Base-by-base conservation (phyloP, 1,284 basidiomycete species). In the Ustilago sp. region DNA sequence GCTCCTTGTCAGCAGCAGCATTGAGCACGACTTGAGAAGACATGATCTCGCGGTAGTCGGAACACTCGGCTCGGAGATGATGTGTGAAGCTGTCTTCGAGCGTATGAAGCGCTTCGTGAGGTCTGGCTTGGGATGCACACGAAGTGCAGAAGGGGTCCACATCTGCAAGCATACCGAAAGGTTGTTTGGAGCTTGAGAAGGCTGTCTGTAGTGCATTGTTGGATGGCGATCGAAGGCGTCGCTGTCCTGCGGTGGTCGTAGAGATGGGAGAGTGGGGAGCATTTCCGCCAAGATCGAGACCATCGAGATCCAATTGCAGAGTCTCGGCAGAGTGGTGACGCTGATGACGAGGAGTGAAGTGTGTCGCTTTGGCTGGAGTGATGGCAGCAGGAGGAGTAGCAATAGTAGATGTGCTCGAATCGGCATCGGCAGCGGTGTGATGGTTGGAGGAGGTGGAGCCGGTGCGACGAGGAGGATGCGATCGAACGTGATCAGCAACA, bases 41-140 rank as follows among this genome's bases (percentile, higher is more conserved):
- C 57, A 79, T 60, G 54, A 83, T 83, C 54, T 82, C 77, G 63
- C 75, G 64, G 34, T 75, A 74, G 50, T 80, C 80, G 48, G 65
- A 64, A 53, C 82, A 83, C 52, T 82, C 69, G 8, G 64, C 69
- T 2, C 82, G 74, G 34, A 83, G 73, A 57, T 83, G 82, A 4
- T 70, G 67, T 7, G 73, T 73, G 50, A 83, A 83, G 63, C 70
- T 80, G 53, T 83, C 81, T 48, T 79, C 77, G 56, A 63, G 28
- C 12, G 51, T 48, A 45, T 56, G 50, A 55, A 63, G 34, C 6
- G 61, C n/a, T 9, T 52, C 13, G 35, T 60, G 56, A 15, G 56
- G 8, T 7, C 36, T 41, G 31, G 15, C 45, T 9, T 39, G 31
- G 39, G 39, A 34, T 3, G 58, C 48, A 32, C 58, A 63, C 3